Conservation (phyloP, 805 yeast species). For the Blastobotrys muscicola region DNA sequence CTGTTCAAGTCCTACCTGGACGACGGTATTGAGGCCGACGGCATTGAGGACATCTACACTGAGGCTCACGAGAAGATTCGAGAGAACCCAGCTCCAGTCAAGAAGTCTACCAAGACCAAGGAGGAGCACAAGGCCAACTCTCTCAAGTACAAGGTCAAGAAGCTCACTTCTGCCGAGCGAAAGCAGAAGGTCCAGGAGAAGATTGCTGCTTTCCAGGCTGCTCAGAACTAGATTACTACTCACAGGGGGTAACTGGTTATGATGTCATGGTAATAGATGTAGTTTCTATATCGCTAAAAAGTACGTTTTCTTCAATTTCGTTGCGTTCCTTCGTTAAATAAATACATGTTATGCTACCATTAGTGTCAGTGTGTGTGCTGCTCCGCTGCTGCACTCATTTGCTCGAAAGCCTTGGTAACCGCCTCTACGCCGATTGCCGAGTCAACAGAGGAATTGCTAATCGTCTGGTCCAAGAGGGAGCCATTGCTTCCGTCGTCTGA, state of each 20-base stretch:
- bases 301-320: no score
- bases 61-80: slow-evolving; percentile 95
- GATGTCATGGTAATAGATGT: no score
- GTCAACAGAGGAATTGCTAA: no score
- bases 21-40: slow-evolving; percentile 96
- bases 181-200: slow-evolving; percentile 79
- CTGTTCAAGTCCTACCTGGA: slow-evolving; percentile 94
- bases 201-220: slow-evolving; percentile 64
- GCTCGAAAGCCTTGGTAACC: no score
- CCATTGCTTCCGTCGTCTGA: background rate
- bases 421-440: no score
- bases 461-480: background rate
- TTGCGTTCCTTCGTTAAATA: no score
- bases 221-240: slow-evolving; percentile 1
- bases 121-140: slow-evolving; percentile 97
- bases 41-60: slow-evolving; percentile 88
- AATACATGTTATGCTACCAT: no score
- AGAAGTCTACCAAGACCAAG: slow-evolving; percentile 89
- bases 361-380: no score
- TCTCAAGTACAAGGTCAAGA: slow-evolving; percentile 80
- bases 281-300: no score
- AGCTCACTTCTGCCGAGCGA: slow-evolving; percentile 89
- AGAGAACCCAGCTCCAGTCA: slow-evolving; percentile 87
- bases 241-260: no score
- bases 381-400: no score